A percentile compares a stretch with the other conserved stretches of the same genome.
Conservation (phyloP, 192 early-diverging fungal genomes). For the Gonapodya prolifera region DNA sequence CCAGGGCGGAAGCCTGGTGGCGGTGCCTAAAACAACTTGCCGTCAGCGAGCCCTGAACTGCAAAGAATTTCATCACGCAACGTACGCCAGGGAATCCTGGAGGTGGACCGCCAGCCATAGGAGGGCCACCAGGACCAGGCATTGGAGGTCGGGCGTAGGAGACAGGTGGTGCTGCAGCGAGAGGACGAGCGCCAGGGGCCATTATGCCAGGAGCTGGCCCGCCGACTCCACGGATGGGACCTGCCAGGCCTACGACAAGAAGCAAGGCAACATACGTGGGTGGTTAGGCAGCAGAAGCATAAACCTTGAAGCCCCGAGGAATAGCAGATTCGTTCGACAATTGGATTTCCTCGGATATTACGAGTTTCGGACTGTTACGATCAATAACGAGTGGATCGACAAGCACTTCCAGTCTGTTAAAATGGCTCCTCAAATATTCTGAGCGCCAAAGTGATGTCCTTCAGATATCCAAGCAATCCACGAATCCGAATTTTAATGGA, state of each 20-base stretch:
- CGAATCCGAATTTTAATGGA: slow-evolving; percentile 36
- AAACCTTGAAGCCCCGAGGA: too few species aligned
- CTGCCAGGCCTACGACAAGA: slow-evolving; percentile 46
- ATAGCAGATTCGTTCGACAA: too few species aligned
- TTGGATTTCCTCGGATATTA: too few species aligned
- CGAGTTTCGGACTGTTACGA: too few species aligned
- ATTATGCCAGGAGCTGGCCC: slow-evolving; percentile 85
- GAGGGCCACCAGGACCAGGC: slow-evolving; percentile 11
- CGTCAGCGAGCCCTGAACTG: slow-evolving; percentile 17
- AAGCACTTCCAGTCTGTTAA: neutral
- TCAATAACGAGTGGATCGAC: neutral
- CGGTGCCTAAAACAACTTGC: too few species aligned
- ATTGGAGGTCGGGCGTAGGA: slow-evolving; percentile 52
- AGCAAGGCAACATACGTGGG: too few species aligned
- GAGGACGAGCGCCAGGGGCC: slow-evolving; percentile 55
- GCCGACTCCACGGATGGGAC: slow-evolving; percentile 91
- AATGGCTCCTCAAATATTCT: too few species aligned
- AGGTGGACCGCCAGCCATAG: slow-evolving; percentile 14
- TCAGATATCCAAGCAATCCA: slow-evolving; percentile 39
- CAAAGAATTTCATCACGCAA: too few species aligned
- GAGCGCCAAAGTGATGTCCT: slow-evolving; percentile 17
- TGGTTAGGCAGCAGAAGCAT: too few species aligned
- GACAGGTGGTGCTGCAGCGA: slow-evolving; percentile 53
- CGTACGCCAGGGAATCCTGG: slow-evolving; percentile 33
- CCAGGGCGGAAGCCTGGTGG: slow-evolving; percentile 36